Base-by-base conservation (phyloP, 2,329 filamentous ascomycete genomes). In the Colletotrichum sp. region DNA sequence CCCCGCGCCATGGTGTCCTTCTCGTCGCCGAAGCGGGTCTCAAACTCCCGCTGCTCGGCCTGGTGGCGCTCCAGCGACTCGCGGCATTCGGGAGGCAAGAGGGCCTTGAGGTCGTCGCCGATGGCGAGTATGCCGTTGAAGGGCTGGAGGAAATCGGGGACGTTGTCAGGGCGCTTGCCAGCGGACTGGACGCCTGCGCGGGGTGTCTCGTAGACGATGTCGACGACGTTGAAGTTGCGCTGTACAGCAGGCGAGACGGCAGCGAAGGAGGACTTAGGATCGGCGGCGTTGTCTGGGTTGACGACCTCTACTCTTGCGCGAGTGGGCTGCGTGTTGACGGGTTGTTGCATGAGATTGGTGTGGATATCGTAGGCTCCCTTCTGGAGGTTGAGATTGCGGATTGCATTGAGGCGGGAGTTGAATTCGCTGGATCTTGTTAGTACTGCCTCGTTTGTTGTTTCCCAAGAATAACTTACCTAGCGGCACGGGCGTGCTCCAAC, bases 321-420 rank as follows among this genome's bases (percentile, higher is more conserved):
- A 4, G 95, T 97, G 4, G 97, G 95, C 84, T 99, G 97, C 91
- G 96, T 98, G 81, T 90, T 94, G 77, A 92, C 92, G 0, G 97
- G 96, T 82, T 94, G 98, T 82, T 97, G 95, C 90, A 98, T 94
- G 75, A 91, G 86, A 83, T 99, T 99, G 70, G 97, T 99, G 86
- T 99, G 96, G 16, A 39, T 93, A 81, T 99, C 96, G 85, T 99
- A 99, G 70, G 96, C 91, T 65, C 97, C 97, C 28, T 91, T 86
- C 10, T 93, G 88, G 21, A 75, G 60, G 79, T 94, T 97, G 59
- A 90, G 86, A 76, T 90, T 91, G 71, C 97, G 94, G 70, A 93
- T 88, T 18, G 90, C 89, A 39, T 92, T 90, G 75, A 99, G 90
- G 21, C 89, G 87, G 24, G 94, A 90, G 84, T 99, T 99, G 88